A percentile compares a stretch with the other conserved stretches of the same genome.
Evolutionary conservation across 768 basidiomycete genomes (phyloP).

Genomic region (Lactarius deliciosus): DNA sequence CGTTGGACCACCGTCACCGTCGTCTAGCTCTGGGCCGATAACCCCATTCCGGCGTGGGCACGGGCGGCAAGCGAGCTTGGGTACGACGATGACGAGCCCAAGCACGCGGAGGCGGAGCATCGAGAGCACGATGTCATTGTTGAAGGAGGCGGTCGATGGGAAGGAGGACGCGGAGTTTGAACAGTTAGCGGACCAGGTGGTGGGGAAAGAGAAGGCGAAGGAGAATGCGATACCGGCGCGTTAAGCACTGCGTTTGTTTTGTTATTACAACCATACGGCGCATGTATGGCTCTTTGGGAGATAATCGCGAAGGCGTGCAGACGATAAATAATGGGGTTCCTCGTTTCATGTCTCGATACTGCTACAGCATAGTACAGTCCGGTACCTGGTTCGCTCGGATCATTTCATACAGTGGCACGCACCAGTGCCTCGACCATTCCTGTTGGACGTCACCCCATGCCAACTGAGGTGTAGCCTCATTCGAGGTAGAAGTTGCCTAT

Average conservation of each 20-base stretch:
- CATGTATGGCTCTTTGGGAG: conserved; percentile 3
- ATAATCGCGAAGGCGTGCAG: not conserved
- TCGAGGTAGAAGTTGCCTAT: not conserved
- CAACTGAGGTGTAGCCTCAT: not conserved
- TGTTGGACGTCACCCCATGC: not conserved
- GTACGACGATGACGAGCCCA: conserved; percentile 94
- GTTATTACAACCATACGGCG: conserved; percentile 2
- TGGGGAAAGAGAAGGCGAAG: conserved; percentile 25
- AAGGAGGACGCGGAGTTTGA: conserved; percentile 44
- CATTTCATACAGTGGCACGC: not conserved
- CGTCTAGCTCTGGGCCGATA: conserved; percentile 30
- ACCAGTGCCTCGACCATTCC: not conserved
- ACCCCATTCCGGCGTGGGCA: conserved; percentile 69
- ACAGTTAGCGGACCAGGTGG: conserved; percentile 33
- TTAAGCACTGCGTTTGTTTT: conserved; percentile 5
- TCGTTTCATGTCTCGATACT: not conserved
- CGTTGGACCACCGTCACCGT: conserved; percentile 33
- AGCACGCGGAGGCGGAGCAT: conserved; percentile 88
- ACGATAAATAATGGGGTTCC: not conserved
- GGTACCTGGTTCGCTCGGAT: not conserved
- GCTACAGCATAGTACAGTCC: no score
- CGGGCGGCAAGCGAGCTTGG: conserved; percentile 76
- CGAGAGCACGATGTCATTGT: conserved; percentile 94
- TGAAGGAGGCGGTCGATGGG: conserved; percentile 89
- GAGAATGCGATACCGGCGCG: conserved; percentile 28